These are phyloP conservation scores for Blechomonas ayalai DNA, from an alignment of 208 protist genomes.

Conservation along the genomic window DNA sequence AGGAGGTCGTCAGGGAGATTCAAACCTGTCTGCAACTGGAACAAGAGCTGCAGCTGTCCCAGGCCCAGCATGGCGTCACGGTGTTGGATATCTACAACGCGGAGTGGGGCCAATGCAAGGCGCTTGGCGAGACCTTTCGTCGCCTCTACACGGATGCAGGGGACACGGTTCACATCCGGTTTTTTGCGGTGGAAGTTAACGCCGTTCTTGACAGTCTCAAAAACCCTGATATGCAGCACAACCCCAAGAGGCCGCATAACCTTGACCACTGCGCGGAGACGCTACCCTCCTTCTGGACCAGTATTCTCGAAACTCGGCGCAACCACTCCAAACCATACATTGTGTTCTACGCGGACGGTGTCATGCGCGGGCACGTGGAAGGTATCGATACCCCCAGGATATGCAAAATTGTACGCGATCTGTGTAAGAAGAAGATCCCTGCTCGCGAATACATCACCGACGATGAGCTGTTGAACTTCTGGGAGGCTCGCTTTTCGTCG, in stretches of 20 bases:
- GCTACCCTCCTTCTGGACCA: conserved; percentile 42
- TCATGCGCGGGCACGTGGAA: conserved; percentile 51
- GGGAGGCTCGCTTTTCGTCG: conserved; percentile 53
- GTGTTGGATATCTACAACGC: conserved; percentile 86
- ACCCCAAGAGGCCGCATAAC: conserved; percentile 9
- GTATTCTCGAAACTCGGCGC: conserved; percentile 43
- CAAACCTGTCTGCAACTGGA: conserved; percentile 57
- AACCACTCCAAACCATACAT: conserved; percentile 85
- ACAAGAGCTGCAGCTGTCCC: conserved; percentile 62
- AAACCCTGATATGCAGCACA: conserved; percentile 27
- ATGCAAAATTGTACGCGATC: conserved; percentile 51
- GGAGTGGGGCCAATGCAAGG: conserved; percentile 83
- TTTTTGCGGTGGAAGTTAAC: conserved; percentile 84
- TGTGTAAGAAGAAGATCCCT: conserved; percentile 69
- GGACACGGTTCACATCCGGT: conserved; percentile 68
- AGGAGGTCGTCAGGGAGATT: conserved; percentile 83
- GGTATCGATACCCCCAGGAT: conserved; percentile 86
- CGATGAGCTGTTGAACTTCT: conserved; percentile 52
- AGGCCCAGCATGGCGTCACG: conserved; percentile 75
- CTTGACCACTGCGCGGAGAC: conserved; percentile 58
- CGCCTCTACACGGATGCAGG: conserved; percentile 74
- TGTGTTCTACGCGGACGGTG: conserved; percentile 86
- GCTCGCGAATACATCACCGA: conserved; percentile 74
- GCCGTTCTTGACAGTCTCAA: conserved; percentile 63
- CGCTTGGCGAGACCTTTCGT: conserved; percentile 79